A percentile compares a stretch with the other conserved stretches of the same genome.
These are phyloP conservation scores for Nyssa sinensis DNA, from an alignment of 148 eudicot species.

Conservation along the genomic window DNA sequence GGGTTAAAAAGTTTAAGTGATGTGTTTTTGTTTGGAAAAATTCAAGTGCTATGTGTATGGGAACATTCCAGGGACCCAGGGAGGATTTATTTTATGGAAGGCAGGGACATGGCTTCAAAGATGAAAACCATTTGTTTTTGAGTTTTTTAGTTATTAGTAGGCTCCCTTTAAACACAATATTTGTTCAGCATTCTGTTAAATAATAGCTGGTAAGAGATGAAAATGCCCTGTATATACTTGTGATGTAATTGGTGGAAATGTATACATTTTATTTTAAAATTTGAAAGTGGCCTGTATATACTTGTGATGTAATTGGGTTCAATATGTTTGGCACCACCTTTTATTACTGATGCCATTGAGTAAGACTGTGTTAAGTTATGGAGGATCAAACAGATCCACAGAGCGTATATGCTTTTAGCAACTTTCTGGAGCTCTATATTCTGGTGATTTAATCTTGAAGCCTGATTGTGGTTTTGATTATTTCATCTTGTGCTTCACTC, in stretches of 20 bases:
- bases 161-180: not conserved
- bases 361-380: not conserved
- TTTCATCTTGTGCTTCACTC: not conserved
- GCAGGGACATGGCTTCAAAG: no score
- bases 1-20: not conserved
- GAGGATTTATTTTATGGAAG: no score
- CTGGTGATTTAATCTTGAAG: not conserved
- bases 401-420: not conserved
- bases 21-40: not conserved
- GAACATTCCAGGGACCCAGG: no score
- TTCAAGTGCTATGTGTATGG: no score
- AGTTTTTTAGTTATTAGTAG: not conserved
- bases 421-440: slow-evolving; percentile 1
- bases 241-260: not conserved
- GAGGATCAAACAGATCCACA: not conserved
- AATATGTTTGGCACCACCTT: not conserved
- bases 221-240: no score
- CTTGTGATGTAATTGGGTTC: not conserved
- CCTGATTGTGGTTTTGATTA: not conserved
- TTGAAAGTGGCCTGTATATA: not conserved
- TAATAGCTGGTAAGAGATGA: not conserved
- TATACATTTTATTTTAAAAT: no score
- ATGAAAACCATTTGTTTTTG: not conserved
- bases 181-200: not conserved
- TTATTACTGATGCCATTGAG: not conserved